Percentiles rank a stretch among this genome's conserved stretches.
phyloP scores from a whole-genome alignment of 768 basidiomycete genomes.

The Hirschioporus abietinus region DNA sequence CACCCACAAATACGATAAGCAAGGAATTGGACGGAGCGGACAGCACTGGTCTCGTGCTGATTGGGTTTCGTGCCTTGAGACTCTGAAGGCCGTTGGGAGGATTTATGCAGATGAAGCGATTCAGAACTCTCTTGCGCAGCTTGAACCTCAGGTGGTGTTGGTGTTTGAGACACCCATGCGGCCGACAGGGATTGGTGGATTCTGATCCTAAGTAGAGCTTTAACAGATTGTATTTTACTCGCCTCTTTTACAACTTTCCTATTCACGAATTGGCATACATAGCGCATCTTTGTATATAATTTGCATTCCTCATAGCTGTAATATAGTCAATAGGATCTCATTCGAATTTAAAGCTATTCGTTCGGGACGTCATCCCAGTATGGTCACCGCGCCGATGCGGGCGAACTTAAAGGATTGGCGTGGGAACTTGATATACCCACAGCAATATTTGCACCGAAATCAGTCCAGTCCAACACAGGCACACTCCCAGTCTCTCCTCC shows the following conservation, averaged over 20 bases:
- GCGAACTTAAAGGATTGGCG: neutral
- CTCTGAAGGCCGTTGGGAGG: slow-evolving; percentile 42
- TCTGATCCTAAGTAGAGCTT: slow-evolving; percentile 2
- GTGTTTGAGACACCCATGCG: slow-evolving; percentile 45
- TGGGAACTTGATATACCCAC: neutral
- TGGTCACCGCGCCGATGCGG: neutral
- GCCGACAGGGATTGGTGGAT: slow-evolving; percentile 30
- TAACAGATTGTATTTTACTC: slow-evolving; percentile 5
- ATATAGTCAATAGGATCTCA: neutral
- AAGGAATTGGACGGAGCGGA: slow-evolving; percentile 54
- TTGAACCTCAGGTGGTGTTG: slow-evolving; percentile 41
- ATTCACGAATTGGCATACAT: neutral
- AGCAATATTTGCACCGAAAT: neutral
- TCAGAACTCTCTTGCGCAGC: slow-evolving; percentile 39
- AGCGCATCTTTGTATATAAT: neutral
- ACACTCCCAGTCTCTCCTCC: neutral
- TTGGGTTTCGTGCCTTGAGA: slow-evolving; percentile 52
- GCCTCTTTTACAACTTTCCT: slow-evolving; percentile 6
- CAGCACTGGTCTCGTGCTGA: slow-evolving; percentile 68
- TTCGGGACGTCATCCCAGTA: neutral
- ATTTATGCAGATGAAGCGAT: slow-evolving; percentile 53
- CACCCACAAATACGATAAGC: slow-evolving; percentile 36
- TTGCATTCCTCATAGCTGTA: neutral
- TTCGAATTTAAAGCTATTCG: neutral
- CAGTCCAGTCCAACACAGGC: neutral